phyloP scores from a whole-genome alignment of 2,329 filamentous ascomycete species.

The Fusarium sp. region DNA sequence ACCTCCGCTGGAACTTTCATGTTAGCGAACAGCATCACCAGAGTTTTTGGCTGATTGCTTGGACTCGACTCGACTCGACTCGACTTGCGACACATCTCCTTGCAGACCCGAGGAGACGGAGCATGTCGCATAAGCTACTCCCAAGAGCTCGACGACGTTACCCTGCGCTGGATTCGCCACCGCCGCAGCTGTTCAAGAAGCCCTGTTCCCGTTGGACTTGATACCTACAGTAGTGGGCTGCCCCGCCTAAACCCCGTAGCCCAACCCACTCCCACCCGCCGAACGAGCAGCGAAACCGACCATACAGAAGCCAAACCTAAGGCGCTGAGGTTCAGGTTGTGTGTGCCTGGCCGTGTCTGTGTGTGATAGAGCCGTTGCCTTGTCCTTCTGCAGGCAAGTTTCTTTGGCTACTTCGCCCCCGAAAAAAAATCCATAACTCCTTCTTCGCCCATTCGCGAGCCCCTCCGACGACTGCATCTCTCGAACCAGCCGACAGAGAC shows the following conservation, averaged over 20 bases:
- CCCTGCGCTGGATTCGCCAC: conserved; percentile 44
- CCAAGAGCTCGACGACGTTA: conserved; percentile 32
- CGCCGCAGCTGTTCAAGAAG: conserved; percentile 18
- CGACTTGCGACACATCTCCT: neutral
- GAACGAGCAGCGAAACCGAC: conserved; percentile 15
- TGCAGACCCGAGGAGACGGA: conserved; percentile 13
- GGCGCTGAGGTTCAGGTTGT: conserved; percentile 17
- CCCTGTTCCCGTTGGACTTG: conserved; percentile 14
- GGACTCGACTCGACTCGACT: neutral
- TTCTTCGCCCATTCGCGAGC: conserved; percentile 28
- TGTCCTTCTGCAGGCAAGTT: conserved; percentile 27
- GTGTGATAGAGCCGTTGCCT: conserved; percentile 22
- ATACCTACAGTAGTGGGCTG: conserved; percentile 28
- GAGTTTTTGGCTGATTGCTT: neutral
- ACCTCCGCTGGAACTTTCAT: neutral
- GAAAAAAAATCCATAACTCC: conserved; percentile 28
- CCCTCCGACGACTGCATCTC: conserved; percentile 36
- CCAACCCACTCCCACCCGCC: conserved; percentile 25
- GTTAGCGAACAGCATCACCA: neutral
- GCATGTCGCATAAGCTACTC: conserved; percentile 34
- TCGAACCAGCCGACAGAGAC: conserved; percentile 33
- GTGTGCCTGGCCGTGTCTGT: conserved; percentile 9
- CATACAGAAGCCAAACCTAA: conserved; percentile 26
- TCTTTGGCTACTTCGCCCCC: conserved; percentile 19
- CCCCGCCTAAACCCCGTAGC: conserved; percentile 38